These are phyloP conservation scores for Coniosporium tulheliwenetii DNA, from an alignment of 2,329 filamentous ascomycete genomes.

Conservation along the genomic window DNA sequence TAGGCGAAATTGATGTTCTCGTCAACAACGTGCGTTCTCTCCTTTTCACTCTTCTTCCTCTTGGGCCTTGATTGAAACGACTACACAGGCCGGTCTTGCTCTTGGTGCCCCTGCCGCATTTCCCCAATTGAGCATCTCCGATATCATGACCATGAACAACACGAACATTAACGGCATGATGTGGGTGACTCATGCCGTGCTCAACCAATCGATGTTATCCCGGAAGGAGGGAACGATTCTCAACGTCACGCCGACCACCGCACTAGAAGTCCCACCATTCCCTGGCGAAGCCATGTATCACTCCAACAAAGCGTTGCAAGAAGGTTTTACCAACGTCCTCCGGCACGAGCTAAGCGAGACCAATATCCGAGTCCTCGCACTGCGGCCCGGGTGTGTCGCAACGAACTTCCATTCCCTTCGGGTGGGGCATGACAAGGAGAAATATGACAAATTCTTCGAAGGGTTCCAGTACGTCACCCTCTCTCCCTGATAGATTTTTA, in stretches of 20 bases:
- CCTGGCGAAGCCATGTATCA: constrained; percentile 34
- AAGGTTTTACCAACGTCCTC: constrained; percentile 33
- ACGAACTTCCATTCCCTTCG: constrained; percentile 33
- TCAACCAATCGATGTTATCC: constrained; percentile 27
- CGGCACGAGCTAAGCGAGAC: constrained; percentile 30
- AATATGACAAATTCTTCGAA: constrained; percentile 28
- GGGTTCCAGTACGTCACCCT: constrained; percentile 19
- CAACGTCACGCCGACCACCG: constrained; percentile 32
- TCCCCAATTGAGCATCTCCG: constrained; percentile 22
- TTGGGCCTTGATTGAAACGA: background rate
- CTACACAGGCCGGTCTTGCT: constrained; percentile 26
- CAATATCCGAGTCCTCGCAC: constrained; percentile 30
- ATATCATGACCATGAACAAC: constrained; percentile 28
- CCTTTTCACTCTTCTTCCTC: no score
- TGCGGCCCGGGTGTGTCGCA: constrained; percentile 31
- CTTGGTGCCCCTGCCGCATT: constrained; percentile 29
- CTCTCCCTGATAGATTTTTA: no score
- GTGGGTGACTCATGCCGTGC: constrained; percentile 27
- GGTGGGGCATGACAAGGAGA: constrained; percentile 26
- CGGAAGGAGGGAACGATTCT: constrained; percentile 28
- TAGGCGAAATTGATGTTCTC: constrained; percentile 26
- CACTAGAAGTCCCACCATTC: constrained; percentile 31
- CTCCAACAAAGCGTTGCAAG: constrained; percentile 29
- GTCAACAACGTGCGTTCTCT: constrained; percentile 24
- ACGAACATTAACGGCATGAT: constrained; percentile 35